Conservation (phyloP, 306 rosid genomes). For the Clitoria ternatea region DNA sequence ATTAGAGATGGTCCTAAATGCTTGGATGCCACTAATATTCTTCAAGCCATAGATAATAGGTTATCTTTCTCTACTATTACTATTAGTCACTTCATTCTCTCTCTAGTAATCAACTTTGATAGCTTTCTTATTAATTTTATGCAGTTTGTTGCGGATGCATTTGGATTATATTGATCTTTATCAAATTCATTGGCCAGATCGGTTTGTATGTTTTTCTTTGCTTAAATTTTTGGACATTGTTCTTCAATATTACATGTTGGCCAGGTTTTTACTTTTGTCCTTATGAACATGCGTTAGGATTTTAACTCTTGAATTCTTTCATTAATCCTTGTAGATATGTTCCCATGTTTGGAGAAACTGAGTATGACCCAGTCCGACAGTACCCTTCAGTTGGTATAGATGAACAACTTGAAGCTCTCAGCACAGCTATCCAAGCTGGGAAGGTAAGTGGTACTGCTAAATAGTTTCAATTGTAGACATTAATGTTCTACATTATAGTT, state of each 20-base stretch:
- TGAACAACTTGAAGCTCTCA: conserved; percentile 76
- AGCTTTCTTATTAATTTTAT: conserved; percentile 12
- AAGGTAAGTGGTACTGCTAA: conserved; percentile 45
- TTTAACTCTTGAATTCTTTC: conserved; percentile 8
- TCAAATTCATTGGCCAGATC: conserved; percentile 98
- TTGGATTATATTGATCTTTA: conserved; percentile 87
- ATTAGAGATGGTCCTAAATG: conserved; percentile 80
- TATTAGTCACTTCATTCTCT: no score
- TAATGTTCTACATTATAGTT: no score
- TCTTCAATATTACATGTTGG: not conserved
- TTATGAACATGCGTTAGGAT: not conserved
- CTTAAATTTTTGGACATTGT: not conserved
- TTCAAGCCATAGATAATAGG: conserved; percentile 77
- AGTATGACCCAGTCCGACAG: conserved; percentile 66
- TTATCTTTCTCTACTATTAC: conserved; percentile 17
- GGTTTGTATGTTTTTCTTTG: conserved; percentile 62
- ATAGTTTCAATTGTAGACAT: conserved; percentile 1
- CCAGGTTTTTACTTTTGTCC: not conserved
- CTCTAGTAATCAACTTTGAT: conserved; percentile 16
- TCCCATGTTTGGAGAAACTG: conserved; percentile 93
- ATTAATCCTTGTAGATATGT: conserved; percentile 52
- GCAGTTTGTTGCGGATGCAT: conserved; percentile 76
- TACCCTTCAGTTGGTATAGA: conserved; percentile 58
- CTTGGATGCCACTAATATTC: conserved; percentile 65
- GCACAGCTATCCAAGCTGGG: conserved; percentile 60